Evolutionary conservation across 805 yeast species (phyloP).

Genomic region (Clavispora phyllophila): DNA sequence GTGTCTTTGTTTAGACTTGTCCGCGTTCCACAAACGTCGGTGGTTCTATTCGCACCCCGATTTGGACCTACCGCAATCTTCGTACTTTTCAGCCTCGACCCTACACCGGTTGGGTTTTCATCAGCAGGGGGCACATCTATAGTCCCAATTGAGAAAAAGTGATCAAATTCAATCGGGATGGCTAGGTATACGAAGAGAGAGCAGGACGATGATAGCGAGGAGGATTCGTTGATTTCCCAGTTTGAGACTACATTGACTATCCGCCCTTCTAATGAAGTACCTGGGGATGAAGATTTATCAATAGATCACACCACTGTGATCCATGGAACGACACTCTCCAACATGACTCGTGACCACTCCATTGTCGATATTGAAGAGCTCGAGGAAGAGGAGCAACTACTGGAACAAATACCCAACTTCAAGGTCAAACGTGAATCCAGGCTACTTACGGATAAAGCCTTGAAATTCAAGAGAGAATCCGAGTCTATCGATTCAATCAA

Average conservation of each 20-base stretch:
- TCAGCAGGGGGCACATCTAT: neutral
- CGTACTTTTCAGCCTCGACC: neutral
- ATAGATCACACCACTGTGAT: conserved; percentile 36
- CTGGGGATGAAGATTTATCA: conserved; percentile 31
- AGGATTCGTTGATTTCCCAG: conserved; percentile 25
- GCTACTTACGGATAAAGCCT: conserved; percentile 22
- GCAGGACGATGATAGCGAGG: conserved; percentile 11
- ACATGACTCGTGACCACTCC: conserved; percentile 26
- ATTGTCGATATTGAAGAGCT: conserved; percentile 31
- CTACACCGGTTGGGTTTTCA: neutral
- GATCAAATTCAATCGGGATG: conserved; percentile 1
- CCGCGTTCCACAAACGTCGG: neutral
- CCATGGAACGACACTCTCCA: conserved; percentile 21
- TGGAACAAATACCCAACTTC: conserved; percentile 35
- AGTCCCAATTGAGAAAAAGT: neutral
- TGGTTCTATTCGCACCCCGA: neutral
- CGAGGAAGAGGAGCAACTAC: conserved; percentile 29
- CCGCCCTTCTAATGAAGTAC: conserved; percentile 31
- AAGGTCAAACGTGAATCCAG: conserved; percentile 28
- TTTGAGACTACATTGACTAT: conserved; percentile 42
- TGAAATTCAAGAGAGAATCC: conserved; percentile 8
- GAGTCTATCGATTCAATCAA: neutral
- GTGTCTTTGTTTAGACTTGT: neutral
- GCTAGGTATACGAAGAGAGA: conserved; percentile 2
- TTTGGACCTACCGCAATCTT: neutral